phyloP scores from a whole-genome alignment of 1,284 basidiomycete genomes.

The Apiotrichum porosum region DNA sequence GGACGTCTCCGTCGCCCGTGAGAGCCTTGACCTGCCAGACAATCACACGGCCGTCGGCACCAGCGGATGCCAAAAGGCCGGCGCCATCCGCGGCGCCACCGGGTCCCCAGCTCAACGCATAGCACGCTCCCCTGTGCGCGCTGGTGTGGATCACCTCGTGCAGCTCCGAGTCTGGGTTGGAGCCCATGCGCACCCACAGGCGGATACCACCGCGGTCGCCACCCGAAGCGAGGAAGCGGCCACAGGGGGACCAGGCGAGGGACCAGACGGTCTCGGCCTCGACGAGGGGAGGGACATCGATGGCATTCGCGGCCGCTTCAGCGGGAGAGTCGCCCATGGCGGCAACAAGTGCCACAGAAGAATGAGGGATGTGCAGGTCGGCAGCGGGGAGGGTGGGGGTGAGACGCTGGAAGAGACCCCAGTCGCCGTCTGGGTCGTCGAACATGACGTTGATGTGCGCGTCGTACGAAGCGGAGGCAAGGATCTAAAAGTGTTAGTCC shows the following conservation, averaged over 20 bases:
- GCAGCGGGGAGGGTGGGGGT: conserved; percentile 62
- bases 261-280: conserved; percentile 78
- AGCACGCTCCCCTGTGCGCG: conserved; percentile 41
- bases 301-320: conserved; percentile 23
- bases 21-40: conserved; percentile 50
- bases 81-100: conserved; percentile 22
- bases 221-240: conserved; percentile 66
- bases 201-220: conserved; percentile 50
- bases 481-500: conserved; percentile 61
- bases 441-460: conserved; percentile 91
- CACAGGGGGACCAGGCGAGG: conserved; percentile 70
- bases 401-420: conserved; percentile 81
- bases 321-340: conserved; percentile 18
- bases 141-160: conserved; percentile 35
- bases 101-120: conserved; percentile 35
- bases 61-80: conserved; percentile 53
- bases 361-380: conserved; percentile 21
- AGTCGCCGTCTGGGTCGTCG: conserved; percentile 92
- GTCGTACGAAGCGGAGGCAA: conserved; percentile 96
- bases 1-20: conserved; percentile 1
- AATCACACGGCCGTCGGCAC: conserved; percentile 56
- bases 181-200: conserved; percentile 49
- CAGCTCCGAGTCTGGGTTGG: conserved; percentile 28
- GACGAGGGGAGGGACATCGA: conserved; percentile 41
- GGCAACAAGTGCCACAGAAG: neutral